These are phyloP conservation scores for Ceratobasidium sp. DNA, from an alignment of 1,284 basidiomycete species.

Conservation along the genomic window DNA sequence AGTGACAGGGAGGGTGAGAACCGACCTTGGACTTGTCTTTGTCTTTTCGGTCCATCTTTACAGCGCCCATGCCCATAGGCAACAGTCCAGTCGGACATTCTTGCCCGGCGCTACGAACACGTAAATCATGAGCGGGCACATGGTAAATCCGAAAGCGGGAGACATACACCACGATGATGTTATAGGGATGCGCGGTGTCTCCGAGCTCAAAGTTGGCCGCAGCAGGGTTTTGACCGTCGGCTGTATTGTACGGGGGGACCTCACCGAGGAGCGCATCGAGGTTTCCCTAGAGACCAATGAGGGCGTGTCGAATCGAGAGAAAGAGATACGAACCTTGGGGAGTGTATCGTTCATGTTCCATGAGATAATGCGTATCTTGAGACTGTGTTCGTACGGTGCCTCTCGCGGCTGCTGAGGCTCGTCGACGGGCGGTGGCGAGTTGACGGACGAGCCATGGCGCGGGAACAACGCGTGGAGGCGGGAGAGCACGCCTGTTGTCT, in stretches of 20 bases:
- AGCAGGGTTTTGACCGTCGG: conserved; percentile 53
- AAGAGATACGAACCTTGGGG: conserved; percentile 62
- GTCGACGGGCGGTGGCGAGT: conserved; percentile 17
- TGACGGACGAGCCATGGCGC: conserved; percentile 40
- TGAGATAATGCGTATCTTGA: conserved; percentile 61
- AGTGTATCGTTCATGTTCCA: conserved; percentile 84
- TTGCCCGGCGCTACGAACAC: conserved; percentile 70
- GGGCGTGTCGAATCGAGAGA: conserved; percentile 6
- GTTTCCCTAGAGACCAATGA: conserved; percentile 63
- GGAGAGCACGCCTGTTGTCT: conserved; percentile 48
- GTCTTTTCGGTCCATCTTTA: conserved; percentile 62
- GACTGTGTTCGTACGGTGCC: conserved; percentile 47
- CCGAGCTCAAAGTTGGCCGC: conserved; percentile 56
- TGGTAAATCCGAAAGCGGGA: background rate
- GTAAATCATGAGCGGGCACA: conserved; percentile 13
- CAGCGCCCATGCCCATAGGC: conserved; percentile 78
- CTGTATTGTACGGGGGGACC: conserved; percentile 59
- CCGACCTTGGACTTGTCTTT: conserved; percentile 46
- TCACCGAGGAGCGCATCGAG: conserved; percentile 75
- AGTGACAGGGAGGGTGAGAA: conserved; percentile 10
- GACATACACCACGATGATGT: conserved; percentile 76
- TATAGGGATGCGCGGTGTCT: conserved; percentile 70
- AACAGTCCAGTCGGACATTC: conserved; percentile 80
- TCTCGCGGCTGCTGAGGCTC: conserved; percentile 43
- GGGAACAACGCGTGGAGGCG: conserved; percentile 52